Conservation (phyloP, 495 filamentous ascomycete genomes). For the Podospora pseudopauciseta region DNA sequence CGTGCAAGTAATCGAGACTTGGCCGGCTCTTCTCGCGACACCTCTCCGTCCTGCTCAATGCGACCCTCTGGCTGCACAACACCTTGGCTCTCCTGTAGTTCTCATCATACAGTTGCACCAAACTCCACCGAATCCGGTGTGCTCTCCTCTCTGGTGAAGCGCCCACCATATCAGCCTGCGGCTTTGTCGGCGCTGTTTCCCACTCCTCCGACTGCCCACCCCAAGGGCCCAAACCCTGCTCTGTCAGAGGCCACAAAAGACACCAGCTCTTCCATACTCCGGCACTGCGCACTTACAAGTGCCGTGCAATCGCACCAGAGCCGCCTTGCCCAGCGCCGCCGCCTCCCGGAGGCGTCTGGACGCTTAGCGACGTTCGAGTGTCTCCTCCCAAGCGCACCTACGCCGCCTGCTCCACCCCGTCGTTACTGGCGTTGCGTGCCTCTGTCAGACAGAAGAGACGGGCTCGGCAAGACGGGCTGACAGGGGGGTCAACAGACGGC, state of each 20-base stretch:
- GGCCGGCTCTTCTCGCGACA: slow-evolving; percentile 21
- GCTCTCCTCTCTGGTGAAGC: slow-evolving; percentile 20
- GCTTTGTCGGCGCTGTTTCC: slow-evolving; percentile 48
- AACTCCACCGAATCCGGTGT: slow-evolving; percentile 27
- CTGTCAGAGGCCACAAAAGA: slow-evolving; percentile 14
- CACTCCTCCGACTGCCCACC: slow-evolving; percentile 23
- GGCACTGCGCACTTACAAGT: slow-evolving; percentile 29
- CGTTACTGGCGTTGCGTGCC: slow-evolving; percentile 15
- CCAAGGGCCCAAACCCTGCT: slow-evolving; percentile 14
- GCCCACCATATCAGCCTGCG: slow-evolving; percentile 48
- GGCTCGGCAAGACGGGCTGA: slow-evolving; percentile 11
- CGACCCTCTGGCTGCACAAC: slow-evolving; percentile 31
- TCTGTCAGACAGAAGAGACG: slow-evolving; percentile 8
- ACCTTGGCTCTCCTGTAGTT: slow-evolving; percentile 27
- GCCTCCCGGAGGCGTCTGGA: slow-evolving; percentile 14
- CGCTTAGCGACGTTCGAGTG: slow-evolving; percentile 7
- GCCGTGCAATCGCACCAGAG: slow-evolving; percentile 23
- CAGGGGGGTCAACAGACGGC: not conserved
- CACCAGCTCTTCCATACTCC: slow-evolving; percentile 19
- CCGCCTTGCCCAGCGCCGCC: slow-evolving; percentile 12
- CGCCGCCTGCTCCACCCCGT: slow-evolving; percentile 15
- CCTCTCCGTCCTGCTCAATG: slow-evolving; percentile 25
- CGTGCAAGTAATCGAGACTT: slow-evolving; percentile 1
- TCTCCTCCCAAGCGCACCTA: slow-evolving; percentile 13
- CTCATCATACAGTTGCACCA: slow-evolving; percentile 29